phyloP scores from a whole-genome alignment of 257 asterid genomes.

The Linaria vulgaris region DNA sequence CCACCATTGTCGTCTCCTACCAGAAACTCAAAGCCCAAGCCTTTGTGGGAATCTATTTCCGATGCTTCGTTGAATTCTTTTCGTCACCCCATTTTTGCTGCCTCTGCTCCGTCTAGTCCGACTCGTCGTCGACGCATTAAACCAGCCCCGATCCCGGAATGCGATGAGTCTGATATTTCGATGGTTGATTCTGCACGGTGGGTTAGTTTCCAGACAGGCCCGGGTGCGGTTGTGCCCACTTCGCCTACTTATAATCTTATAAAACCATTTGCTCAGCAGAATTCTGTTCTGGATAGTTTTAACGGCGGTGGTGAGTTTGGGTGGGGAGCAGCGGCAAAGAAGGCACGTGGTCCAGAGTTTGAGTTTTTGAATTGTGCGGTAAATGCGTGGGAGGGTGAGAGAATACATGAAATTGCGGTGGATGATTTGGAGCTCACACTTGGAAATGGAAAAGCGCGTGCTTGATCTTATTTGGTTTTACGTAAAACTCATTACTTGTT shows the following conservation, averaged over 20 bases:
- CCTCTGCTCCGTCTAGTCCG: conserved; percentile 90
- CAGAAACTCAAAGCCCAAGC: conserved; percentile 57
- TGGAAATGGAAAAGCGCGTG: conserved; percentile 50
- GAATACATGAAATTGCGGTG: conserved; percentile 58
- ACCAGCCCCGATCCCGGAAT: conserved; percentile 76
- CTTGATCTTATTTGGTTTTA: conserved; percentile 15
- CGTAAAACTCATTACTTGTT: conserved; percentile 2
- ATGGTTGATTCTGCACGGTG: conserved; percentile 41
- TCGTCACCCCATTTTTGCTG: conserved; percentile 54
- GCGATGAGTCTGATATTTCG: conserved; percentile 55
- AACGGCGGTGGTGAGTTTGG: conserved; percentile 41
- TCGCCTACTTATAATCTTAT: conserved; percentile 70
- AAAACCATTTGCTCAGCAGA: conserved; percentile 45
- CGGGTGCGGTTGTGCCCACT: conserved; percentile 41
- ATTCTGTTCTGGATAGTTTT: conserved; percentile 24
- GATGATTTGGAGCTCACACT: conserved; percentile 82
- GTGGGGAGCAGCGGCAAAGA: conserved; percentile 54
- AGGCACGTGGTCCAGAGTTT: conserved; percentile 67
- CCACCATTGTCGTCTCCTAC: conserved; percentile 92
- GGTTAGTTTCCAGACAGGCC: conserved; percentile 47
- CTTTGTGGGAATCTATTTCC: conserved; percentile 57
- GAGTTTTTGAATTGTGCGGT: conserved; percentile 58
- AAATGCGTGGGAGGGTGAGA: conserved; percentile 86
- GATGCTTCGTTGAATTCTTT: conserved; percentile 42
- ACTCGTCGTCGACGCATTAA: conserved; percentile 48